A percentile compares a stretch with the other conserved stretches of the same genome.
Conservation (phyloP, 163 green algal genomes). For the Chloromonas sp. region DNA sequence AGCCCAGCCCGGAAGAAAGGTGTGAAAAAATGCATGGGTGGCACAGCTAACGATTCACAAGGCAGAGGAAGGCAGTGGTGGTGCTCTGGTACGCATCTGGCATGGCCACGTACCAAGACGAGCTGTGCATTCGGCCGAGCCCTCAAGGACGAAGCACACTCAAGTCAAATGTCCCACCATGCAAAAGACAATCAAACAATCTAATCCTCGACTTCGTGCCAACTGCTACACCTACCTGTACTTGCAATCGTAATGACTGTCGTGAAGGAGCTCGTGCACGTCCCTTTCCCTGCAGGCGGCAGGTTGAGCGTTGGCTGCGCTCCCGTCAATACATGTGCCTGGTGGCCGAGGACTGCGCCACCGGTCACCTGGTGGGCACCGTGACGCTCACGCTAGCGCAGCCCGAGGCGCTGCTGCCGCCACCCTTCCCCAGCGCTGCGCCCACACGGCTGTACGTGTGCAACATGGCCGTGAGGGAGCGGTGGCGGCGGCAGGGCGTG, state of each 20-base stretch:
- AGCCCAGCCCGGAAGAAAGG: constrained; percentile 9
- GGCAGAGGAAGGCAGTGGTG: background rate
- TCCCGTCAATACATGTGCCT: constrained; percentile 27
- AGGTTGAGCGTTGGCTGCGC: constrained; percentile 15
- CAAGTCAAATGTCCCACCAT: too few species aligned
- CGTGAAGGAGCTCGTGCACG: too few species aligned
- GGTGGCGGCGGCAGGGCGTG: constrained; percentile 33
- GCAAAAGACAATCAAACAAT: too few species aligned
- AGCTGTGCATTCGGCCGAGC: background rate
- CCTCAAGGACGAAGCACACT: too few species aligned
- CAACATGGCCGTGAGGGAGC: constrained; percentile 43
- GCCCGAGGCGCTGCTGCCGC: constrained; percentile 43
- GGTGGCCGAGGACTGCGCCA: constrained; percentile 28
- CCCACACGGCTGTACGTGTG: constrained; percentile 39
- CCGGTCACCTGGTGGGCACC: constrained; percentile 24
- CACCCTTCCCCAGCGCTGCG: constrained; percentile 45
- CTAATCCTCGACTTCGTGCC: too few species aligned
- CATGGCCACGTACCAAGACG: background rate
- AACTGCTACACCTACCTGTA: too few species aligned
- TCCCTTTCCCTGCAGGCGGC: constrained; percentile 13
- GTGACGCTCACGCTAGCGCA: constrained; percentile 36
- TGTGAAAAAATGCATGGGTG: background rate
- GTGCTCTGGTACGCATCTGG: background rate
- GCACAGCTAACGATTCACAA: too few species aligned
- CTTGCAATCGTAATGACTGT: too few species aligned